Conservation (phyloP, 2,329 filamentous ascomycete genomes). For the Elsinoe perseae region DNA sequence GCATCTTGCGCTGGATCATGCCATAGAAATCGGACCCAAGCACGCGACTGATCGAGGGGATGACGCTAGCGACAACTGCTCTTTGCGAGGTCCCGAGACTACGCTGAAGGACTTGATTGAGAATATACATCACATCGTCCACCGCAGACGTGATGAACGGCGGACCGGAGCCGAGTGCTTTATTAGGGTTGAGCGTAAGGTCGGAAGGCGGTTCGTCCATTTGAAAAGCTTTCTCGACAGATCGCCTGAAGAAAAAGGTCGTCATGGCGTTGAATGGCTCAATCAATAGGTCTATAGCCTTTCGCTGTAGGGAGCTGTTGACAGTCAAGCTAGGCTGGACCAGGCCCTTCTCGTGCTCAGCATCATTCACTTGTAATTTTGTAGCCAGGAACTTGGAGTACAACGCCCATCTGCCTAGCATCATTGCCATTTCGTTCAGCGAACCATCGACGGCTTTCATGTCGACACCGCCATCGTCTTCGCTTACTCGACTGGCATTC, state of each 20-base stretch:
- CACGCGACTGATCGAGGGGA: conserved; percentile 71
- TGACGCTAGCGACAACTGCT: conserved; percentile 65
- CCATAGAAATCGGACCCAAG: conserved; percentile 85
- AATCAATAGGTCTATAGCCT: conserved; percentile 65
- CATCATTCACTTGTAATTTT: conserved; percentile 52
- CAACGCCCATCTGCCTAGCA: conserved; percentile 88
- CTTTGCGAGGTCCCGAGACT: conserved; percentile 79
- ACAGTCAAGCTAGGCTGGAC: conserved; percentile 64
- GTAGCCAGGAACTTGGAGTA: conserved; percentile 83
- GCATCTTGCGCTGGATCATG: conserved; percentile 97
- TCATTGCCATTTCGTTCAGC: conserved; percentile 78
- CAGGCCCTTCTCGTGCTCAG: conserved; percentile 42
- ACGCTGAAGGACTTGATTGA: conserved; percentile 82
- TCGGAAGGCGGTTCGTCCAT: conserved; percentile 80
- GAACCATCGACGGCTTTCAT: conserved; percentile 93
- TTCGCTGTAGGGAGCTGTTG: conserved; percentile 72
- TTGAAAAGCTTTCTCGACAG: conserved; percentile 96
- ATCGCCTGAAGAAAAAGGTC: conserved; percentile 92
- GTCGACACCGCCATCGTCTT: conserved; percentile 79
- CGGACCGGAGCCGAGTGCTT: conserved; percentile 64
- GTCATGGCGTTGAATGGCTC: conserved; percentile 86
- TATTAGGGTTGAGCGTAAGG: conserved; percentile 66
- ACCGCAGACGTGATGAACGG: conserved; percentile 93
- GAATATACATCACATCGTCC: conserved; percentile 99
- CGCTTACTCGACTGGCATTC: conserved; percentile 54